A percentile compares a stretch with the other conserved stretches of the same genome.
Conservation (phyloP, 768 basidiomycete genomes). For the Termitomyces sp. region DNA sequence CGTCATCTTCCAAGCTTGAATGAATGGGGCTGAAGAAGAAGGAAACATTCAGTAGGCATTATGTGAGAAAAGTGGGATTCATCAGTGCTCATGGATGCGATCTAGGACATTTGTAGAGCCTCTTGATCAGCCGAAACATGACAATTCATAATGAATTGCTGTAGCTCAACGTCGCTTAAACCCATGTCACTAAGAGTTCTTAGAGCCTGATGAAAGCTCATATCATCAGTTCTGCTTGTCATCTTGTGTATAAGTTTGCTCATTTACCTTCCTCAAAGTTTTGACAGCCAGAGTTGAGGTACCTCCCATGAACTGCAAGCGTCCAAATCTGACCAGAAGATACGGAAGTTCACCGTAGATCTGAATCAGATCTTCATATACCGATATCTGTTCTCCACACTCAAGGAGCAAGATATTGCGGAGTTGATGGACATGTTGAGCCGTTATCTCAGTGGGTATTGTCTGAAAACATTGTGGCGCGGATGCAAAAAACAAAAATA, state of each 20-base stretch:
- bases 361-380: not conserved
- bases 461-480: not conserved
- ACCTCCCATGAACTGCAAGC: not conserved
- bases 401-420: not conserved
- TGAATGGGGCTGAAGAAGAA: not conserved
- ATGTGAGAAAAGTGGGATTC: not conserved
- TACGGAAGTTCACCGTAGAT: not conserved
- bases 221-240: not conserved
- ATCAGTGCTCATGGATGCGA: not conserved
- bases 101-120: not conserved
- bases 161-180: not conserved
- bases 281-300: not conserved
- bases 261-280: not conserved
- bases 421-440: not conserved
- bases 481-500: not conserved
- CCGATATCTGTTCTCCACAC: not conserved
- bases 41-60: not conserved
- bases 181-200: not conserved
- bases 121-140: not conserved
- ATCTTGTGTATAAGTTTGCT: not conserved
- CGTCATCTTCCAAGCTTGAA: not conserved
- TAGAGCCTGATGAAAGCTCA: not conserved
- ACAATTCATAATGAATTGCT: not conserved
- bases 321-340: not conserved
- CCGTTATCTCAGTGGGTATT: not conserved